Evolutionary conservation across 108 stramenopile genomes (phyloP).

Genomic region (Tribonema minus): DNA sequence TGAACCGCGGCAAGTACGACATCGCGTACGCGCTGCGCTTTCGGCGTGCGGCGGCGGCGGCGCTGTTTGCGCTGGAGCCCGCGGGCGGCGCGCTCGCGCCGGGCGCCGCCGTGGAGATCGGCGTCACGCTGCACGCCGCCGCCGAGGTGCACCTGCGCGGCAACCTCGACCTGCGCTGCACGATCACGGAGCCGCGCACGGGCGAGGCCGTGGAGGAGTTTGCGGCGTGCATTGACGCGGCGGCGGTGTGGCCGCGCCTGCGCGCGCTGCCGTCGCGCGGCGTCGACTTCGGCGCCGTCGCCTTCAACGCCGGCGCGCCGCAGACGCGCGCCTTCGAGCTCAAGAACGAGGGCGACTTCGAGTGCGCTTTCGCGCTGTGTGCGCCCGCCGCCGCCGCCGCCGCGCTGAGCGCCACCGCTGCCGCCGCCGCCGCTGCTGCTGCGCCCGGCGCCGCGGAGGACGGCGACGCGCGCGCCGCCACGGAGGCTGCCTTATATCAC

Average conservation of each 20-base stretch:
- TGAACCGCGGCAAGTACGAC: slow-evolving; percentile 60
- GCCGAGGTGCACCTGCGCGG: slow-evolving; percentile 45
- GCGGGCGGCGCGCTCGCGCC: slow-evolving; percentile 42
- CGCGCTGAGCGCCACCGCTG: too few relatives aligned
- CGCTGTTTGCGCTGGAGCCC: slow-evolving; percentile 46
- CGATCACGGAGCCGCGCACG: slow-evolving; percentile 57
- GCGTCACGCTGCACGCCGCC: slow-evolving; percentile 45
- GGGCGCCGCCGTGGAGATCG: slow-evolving; percentile 43
- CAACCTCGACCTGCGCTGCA: slow-evolving; percentile 55
- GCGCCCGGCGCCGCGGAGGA: too few relatives aligned
- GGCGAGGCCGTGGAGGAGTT: slow-evolving; percentile 61
- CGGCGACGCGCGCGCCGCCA: too few relatives aligned
- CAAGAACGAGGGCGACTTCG: slow-evolving; percentile 59
- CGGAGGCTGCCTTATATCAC: too few relatives aligned
- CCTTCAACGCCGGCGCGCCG: slow-evolving; percentile 48
- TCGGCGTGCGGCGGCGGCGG: slow-evolving; percentile 13
- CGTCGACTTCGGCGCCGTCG: slow-evolving; percentile 57
- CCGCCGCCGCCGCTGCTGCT: too few relatives aligned
- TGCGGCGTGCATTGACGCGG: slow-evolving; percentile 29
- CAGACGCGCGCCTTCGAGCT: slow-evolving; percentile 48
- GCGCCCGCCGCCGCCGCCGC: too few relatives aligned
- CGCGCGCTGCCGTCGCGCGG: slow-evolving; percentile 46
- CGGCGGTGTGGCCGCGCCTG: slow-evolving; percentile 15
- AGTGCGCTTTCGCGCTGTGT: slow-evolving; percentile 45
- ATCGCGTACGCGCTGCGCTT: slow-evolving; percentile 47